phyloP scores from a whole-genome alignment of 2,329 filamentous ascomycete species.

The Paecilomyces formosus region DNA sequence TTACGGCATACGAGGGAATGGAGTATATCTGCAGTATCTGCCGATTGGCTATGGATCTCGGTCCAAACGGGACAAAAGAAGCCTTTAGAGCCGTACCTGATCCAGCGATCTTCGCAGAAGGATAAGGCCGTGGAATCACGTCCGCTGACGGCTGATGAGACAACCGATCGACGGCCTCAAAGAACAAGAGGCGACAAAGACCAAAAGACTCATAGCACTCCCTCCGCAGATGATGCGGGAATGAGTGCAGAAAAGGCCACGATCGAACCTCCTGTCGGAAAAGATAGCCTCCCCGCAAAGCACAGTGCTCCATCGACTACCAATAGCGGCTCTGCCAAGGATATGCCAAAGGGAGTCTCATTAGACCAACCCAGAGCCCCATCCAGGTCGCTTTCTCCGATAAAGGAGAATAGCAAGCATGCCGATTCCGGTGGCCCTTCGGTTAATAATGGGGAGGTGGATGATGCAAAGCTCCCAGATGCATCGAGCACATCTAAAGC shows the following conservation, averaged over 20 bases:
- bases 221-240: neutral
- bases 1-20: constrained; percentile 67
- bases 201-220: neutral
- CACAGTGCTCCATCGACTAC: neutral
- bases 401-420: neutral
- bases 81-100: constrained; percentile 40
- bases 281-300: neutral
- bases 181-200: neutral
- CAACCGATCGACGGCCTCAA: neutral
- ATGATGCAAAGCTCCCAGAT: constrained; percentile 8
- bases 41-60: constrained; percentile 79
- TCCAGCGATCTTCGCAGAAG: constrained; percentile 21
- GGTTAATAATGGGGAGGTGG: constrained; percentile 10
- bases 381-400: constrained; percentile 1
- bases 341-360: neutral
- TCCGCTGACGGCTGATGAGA: neutral
- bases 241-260: neutral
- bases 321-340: neutral
- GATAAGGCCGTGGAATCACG: constrained; percentile 4
- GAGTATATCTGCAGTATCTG: constrained; percentile 71
- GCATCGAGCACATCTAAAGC: constrained; percentile 15
- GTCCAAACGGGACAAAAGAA: constrained; percentile 49
- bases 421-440: neutral
- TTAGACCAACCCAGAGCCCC: neutral
- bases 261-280: neutral